phyloP scores from a whole-genome alignment of 805 yeast species.

The Blastobotrys muscicola region DNA sequence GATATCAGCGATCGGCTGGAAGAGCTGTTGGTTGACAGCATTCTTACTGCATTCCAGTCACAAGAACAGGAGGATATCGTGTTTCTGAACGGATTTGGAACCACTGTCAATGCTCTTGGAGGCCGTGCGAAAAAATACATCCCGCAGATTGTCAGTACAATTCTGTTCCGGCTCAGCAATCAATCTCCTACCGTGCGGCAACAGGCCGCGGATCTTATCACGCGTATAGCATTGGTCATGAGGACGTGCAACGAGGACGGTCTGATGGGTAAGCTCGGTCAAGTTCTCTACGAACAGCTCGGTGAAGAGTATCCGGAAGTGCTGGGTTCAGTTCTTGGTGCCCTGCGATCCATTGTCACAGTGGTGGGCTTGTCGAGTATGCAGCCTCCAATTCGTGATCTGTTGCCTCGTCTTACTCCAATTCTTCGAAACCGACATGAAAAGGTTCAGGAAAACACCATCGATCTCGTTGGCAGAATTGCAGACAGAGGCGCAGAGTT shows the following conservation, averaged over 20 bases:
- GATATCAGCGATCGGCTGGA: constrained; percentile 58
- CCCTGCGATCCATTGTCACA: constrained; percentile 52
- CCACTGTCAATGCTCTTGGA: constrained; percentile 54
- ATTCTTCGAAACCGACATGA: constrained; percentile 83
- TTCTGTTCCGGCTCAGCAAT: constrained; percentile 64
- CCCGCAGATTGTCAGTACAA: constrained; percentile 59
- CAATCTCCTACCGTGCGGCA: constrained; percentile 65
- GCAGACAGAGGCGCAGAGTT: constrained; percentile 74
- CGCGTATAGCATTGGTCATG: constrained; percentile 56
- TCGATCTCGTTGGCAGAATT: constrained; percentile 69
- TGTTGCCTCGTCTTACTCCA: constrained; percentile 84
- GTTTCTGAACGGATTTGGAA: constrained; percentile 54
- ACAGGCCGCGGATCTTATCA: constrained; percentile 73
- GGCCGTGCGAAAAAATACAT: constrained; percentile 59
- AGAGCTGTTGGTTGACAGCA: constrained; percentile 65
- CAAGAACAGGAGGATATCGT: constrained; percentile 50
- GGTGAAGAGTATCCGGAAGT: constrained; percentile 96
- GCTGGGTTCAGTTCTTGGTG: constrained; percentile 72
- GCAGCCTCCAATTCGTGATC: constrained; percentile 74
- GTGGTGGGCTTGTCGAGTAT: constrained; percentile 50
- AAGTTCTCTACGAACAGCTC: constrained; percentile 76
- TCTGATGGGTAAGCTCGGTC: constrained; percentile 55
- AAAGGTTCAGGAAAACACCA: constrained; percentile 78
- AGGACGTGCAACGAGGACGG: constrained; percentile 55
- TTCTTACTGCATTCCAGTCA: constrained; percentile 67